Conservation (phyloP, 495 filamentous ascomycete genomes). For the Rhypophila decipiens region DNA sequence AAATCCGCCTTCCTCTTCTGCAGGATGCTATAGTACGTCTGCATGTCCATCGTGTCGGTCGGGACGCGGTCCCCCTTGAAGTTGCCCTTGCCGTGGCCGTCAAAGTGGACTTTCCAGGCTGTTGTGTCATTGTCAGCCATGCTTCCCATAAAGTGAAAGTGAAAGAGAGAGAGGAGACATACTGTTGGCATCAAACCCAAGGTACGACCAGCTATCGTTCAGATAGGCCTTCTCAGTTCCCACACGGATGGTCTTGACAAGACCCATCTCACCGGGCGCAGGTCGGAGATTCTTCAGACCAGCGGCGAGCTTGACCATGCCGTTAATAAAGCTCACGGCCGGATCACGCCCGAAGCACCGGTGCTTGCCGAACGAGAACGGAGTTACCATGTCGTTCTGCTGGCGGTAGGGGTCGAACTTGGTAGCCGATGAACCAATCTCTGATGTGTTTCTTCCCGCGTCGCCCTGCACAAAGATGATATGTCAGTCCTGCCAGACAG, state of each 20-base stretch:
- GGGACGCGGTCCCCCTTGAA: slow-evolving; percentile 1
- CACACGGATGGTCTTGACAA: slow-evolving; percentile 27
- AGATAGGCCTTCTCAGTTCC: slow-evolving; percentile 27
- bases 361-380: slow-evolving; percentile 28
- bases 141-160: not conserved
- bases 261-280: slow-evolving; percentile 31
- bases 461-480: too few species aligned
- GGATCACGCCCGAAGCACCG: slow-evolving; percentile 24
- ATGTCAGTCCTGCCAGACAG: not conserved
- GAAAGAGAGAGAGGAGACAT: slow-evolving; percentile 4
- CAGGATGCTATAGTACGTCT: slow-evolving; percentile 4
- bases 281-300: slow-evolving; percentile 30
- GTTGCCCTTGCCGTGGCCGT: slow-evolving; percentile 6
- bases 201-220: slow-evolving; percentile 35
- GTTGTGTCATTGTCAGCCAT: not conserved
- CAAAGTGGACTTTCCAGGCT: slow-evolving; percentile 13
- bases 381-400: slow-evolving; percentile 3
- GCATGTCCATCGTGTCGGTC: slow-evolving; percentile 1
- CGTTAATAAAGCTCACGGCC: slow-evolving; percentile 17
- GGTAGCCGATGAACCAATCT: slow-evolving; percentile 7
- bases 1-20: slow-evolving; percentile 2
- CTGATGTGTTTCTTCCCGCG: slow-evolving; percentile 18
- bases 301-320: slow-evolving; percentile 26
- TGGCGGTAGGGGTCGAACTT: slow-evolving; percentile 13
- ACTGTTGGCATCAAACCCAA: slow-evolving; percentile 26